A percentile compares a stretch with the other conserved stretches of the same genome.
Conservation (phyloP, 208 protist genomes). For the Crithidia sp. region DNA sequence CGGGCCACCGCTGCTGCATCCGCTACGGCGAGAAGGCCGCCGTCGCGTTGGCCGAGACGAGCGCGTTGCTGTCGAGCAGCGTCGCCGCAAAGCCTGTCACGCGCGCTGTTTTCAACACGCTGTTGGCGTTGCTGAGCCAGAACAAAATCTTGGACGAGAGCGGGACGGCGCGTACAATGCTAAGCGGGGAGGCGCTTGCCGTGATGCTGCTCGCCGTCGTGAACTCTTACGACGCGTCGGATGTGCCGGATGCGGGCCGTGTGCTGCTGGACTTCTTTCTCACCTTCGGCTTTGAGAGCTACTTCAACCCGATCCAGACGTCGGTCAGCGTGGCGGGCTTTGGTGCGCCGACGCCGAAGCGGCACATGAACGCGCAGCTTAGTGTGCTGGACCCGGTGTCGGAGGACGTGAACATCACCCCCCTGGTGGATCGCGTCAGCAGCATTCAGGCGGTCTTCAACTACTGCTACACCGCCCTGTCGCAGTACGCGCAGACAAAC, state of each 20-base stretch:
- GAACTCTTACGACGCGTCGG: conserved; percentile 41
- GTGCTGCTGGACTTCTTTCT: conserved; percentile 56
- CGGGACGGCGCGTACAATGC: conserved; percentile 24
- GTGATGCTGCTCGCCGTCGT: conserved; percentile 50
- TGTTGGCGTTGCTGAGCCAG: conserved; percentile 46
- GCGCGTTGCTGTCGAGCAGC: conserved; percentile 18
- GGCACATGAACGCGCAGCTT: conserved; percentile 40
- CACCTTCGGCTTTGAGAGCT: conserved; percentile 47
- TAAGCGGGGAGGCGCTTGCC: conserved; percentile 46
- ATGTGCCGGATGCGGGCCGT: conserved; percentile 34
- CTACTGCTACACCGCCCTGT: conserved; percentile 54
- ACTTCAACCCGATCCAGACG: conserved; percentile 41
- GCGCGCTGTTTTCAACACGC: conserved; percentile 23
- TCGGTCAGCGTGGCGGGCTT: conserved; percentile 37
- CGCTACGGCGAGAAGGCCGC: conserved; percentile 41
- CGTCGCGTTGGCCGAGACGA: conserved; percentile 18
- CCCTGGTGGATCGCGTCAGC: conserved; percentile 32
- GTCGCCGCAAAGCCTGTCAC: conserved; percentile 24
- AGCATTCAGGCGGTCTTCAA: conserved; percentile 57
- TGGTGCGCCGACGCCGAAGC: conserved; percentile 22
- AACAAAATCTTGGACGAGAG: conserved; percentile 52
- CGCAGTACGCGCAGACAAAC: conserved; percentile 39
- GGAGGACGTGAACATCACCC: conserved; percentile 35
- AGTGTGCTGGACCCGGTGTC: conserved; percentile 44
- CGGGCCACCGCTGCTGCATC: conserved; percentile 38